Base-by-base conservation (phyloP, 805 yeast genomes). In the Saccharomycopsis sp. region DNA sequence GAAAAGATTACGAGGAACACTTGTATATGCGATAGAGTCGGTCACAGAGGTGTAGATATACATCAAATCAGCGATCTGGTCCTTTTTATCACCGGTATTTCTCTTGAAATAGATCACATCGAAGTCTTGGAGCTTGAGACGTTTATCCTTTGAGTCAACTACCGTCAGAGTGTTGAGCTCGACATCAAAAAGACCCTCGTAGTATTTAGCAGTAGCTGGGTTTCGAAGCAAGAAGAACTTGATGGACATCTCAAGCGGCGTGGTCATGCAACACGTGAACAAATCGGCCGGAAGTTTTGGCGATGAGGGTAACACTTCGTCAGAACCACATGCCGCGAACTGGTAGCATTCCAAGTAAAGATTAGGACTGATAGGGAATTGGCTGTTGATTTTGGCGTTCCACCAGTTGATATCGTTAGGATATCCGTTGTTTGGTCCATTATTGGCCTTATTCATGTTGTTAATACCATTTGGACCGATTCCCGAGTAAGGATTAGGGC, bases 31-130 rank as follows among this genome's bases (percentile, higher is more conserved):
- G 56, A 94, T 93, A 0, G 98, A 93, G 70, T 94, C 99, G 2
- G 98, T 93, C 47, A 94, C 90, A 1, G 99, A 97, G 1, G 97
- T 94, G 72, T 93, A 94, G 38, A 94, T 93, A 97, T 98, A 94
- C 70, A 90, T 91, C 57, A 94, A 78, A 69, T 94, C 99, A 41
- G 99, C 99, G 51, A 94, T 73, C 0, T 98, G 97, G 0, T 98
- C 94, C 62, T 97, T 78, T 68, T 98, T 80, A 68, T 94, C 99
- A 2, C 97, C 88, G 53, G 91, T 75, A 63, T 87, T 85, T 1
- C 98, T 38, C 35, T 56, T 58, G 49, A 61, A 61, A 34, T 58
- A 98, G 0, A 98, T 97, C 15, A 93, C 89, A 41, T 81, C 79
- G 47, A 92, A 72, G 62, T 76, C 79, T 2, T 71, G 72, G 52